Base-by-base conservation (phyloP, 2,329 filamentous ascomycete genomes). In the Penicillium sp. region DNA sequence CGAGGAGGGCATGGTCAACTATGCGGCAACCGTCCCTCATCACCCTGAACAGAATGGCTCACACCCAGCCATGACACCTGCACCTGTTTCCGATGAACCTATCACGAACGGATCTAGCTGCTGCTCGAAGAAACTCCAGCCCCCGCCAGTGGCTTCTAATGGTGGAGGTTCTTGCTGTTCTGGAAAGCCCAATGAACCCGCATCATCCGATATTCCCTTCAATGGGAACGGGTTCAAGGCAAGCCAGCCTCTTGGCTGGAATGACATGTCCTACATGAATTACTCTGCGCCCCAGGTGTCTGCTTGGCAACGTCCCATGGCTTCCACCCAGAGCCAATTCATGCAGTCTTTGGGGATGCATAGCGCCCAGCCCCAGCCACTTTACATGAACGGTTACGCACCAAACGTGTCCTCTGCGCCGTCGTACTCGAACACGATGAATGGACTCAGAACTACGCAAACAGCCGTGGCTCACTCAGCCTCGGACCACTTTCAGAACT, bases 151-250 rank as follows among this genome's bases (percentile, higher is more conserved):
- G 3, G 18, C 40, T 11, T 42, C 51, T 14, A 44, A 47, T 26
- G 48, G 50, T 26, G 49, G 50, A 35, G 50, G 56, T 20, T 66
- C 66, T 46, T 69, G 66, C 47, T 69, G 67, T 37, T 51, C 49
- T 44, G 53, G 47, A 37, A 60, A 55, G 14, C 42, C 59, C 16
- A 38, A 42, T 9, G 31, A 35, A 13, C 37, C 41, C 13, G 18
- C 36, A 44, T 37, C 42, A 40, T 13, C 23, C 28, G 36, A 37
- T 24, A 7, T 8, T 14, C 36, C 34, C 23, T 22, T 36, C n/a
- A 32, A 38, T 16, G 6, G 31, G 2, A 40, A 44, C 23, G 22
- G 37, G 22, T 27, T 47, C n/a, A 42, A 47, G 14, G 22, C 28
- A 14, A 44, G 52, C 6, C 49, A 52, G 29, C 31, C 44, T 36